Base-by-base conservation (phyloP, 116 monocot species). In the Iris pallida region DNA sequence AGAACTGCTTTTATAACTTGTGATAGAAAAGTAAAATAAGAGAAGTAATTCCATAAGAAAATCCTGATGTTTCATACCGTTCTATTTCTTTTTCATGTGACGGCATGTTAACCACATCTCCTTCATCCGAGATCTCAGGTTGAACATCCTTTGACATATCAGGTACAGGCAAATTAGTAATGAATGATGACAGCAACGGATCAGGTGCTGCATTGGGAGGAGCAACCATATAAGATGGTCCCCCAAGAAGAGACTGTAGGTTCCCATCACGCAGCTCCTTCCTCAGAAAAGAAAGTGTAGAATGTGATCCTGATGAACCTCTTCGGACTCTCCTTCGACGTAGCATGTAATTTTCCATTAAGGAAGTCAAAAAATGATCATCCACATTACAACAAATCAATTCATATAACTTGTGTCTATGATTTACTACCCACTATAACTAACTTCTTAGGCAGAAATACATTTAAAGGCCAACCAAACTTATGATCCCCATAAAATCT, bases 101-200 rank as follows among this genome's bases (percentile, higher is more conserved):
- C 71, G 2, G 75, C 18, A 81, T 70, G 56, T 42, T 63, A 43
- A 57, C 46, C 47, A 67, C 16, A 45, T 56, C 68, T 71, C 60
- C 68, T 46, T 78, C 83, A 73, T 88, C 77, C 6, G 68, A 67
- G n/a, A 77, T 45, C 46, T 73, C 79, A 18, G 64, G 20, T 42
- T 71, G 73, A 20, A 66, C 75, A 58, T 77, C 84, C 80, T 71
- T 88, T 14, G 71, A 55, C 70, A 76, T 55, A 69, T 86, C 90
- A 49, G 53, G 68, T 47, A 75, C 44, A 57, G 85, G 73, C 4
- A 83, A 71, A 67, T 68, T 90, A 57, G 77, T 75, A 66, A 95
- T 86, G 46, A 95, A 81, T 18, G 95, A 90, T 45, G 90, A 88
- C 16, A 95, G 56, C 59, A 95, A 80, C 16, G 95, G 94, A 83